Conservation (phyloP, 345 rosid genomes). For the Populus nigra region DNA sequence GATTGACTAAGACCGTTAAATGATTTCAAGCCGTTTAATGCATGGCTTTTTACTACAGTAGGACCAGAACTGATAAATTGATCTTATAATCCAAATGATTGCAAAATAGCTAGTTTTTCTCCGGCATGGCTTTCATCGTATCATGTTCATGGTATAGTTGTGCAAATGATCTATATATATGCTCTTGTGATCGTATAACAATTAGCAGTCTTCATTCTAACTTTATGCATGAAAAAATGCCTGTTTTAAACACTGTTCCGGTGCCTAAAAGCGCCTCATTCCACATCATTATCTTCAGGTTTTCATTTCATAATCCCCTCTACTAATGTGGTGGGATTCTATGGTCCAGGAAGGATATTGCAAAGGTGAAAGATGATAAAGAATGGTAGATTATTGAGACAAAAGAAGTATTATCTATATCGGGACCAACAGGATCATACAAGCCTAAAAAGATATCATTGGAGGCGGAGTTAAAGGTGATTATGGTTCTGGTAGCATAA, state of each 20-base stretch:
- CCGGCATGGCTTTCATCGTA: neutral
- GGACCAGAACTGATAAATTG: neutral
- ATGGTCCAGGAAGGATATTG: slow-evolving; percentile 79
- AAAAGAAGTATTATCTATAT: slow-evolving; percentile 69
- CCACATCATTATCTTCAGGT: neutral
- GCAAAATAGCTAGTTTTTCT: neutral
- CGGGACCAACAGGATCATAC: slow-evolving; percentile 72
- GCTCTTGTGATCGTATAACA: neutral
- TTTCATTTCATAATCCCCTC: slow-evolving; percentile 13
- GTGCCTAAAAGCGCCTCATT: neutral
- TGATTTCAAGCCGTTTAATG: neutral
- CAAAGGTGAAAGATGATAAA: slow-evolving; percentile 78
- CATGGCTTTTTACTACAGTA: neutral
- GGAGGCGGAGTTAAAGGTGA: slow-evolving; percentile 85
- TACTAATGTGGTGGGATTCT: slow-evolving; percentile 18
- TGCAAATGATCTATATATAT: neutral
- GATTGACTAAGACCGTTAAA: neutral
- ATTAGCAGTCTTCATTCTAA: neutral
- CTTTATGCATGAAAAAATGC: neutral
- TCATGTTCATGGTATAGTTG: neutral
- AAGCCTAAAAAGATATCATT: slow-evolving; percentile 71
- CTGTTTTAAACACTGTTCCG: neutral
- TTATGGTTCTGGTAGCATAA: neutral
- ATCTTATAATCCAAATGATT: neutral
- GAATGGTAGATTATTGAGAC: slow-evolving; percentile 92